Percentiles rank a stretch among this genome's conserved stretches.
These are phyloP conservation scores for Ustilago trichophora DNA, from an alignment of 1,284 basidiomycete genomes.

Conservation along the genomic window DNA sequence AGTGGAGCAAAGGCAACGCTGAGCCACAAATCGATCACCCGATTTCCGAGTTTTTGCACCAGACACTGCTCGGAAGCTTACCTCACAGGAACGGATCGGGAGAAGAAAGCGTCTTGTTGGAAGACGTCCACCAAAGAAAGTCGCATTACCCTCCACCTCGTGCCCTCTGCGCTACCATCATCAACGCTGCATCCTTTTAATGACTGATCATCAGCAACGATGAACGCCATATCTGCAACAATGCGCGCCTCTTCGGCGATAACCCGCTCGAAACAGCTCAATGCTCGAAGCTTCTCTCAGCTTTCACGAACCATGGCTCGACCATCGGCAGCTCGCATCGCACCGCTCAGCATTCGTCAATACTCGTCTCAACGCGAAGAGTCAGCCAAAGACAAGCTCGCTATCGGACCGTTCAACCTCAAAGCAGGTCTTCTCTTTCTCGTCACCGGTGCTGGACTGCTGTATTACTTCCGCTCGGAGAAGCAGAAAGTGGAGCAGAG, in stretches of 20 bases:
- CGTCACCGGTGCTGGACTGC: slow-evolving; percentile 80
- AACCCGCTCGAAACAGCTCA: slow-evolving; percentile 7
- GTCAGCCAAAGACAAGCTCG: slow-evolving; percentile 41
- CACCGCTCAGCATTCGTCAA: neutral
- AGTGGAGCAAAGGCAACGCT: slow-evolving; percentile 3
- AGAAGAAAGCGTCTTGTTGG: too few species aligned
- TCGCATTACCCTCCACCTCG: too few species aligned
- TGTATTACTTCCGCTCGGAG: slow-evolving; percentile 87
- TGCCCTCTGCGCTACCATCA: too few species aligned
- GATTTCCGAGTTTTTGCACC: slow-evolving; percentile 23
- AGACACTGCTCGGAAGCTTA: slow-evolving; percentile 3
- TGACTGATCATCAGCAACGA: neutral
- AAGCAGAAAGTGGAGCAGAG: slow-evolving; percentile 70
- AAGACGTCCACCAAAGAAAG: neutral
- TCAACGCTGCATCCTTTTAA: neutral
- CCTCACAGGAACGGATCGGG: too few species aligned
- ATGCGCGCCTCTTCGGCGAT: slow-evolving; percentile 14
- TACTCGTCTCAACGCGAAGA: slow-evolving; percentile 36
- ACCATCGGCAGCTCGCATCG: neutral
- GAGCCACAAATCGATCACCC: slow-evolving; percentile 4
- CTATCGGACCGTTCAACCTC: slow-evolving; percentile 78
- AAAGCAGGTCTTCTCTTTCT: slow-evolving; percentile 83
- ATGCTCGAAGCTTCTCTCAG: slow-evolving; percentile 4
- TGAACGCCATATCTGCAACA: slow-evolving; percentile 12
- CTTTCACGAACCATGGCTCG: slow-evolving; percentile 5